Conservation (phyloP, 768 basidiomycete species). For the Trametes coccinea region DNA sequence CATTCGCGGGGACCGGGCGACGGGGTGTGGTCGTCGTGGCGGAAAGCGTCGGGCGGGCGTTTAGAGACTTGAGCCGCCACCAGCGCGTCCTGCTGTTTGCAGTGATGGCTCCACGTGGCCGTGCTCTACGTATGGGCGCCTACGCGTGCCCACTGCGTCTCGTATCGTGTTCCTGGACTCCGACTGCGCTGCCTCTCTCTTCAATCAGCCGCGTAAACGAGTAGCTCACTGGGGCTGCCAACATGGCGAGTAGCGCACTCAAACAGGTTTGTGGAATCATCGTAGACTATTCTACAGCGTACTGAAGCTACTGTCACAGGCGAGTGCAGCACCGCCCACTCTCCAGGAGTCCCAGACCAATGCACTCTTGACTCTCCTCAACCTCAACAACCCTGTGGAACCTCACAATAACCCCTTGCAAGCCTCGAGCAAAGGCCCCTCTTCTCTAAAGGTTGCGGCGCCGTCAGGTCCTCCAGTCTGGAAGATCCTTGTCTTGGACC, state of each 20-base stretch:
- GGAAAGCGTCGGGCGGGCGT: no score
- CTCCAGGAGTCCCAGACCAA: constrained; percentile 88
- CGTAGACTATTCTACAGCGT: no score
- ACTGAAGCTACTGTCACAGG: constrained; percentile 19
- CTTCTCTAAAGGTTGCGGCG: constrained; percentile 51
- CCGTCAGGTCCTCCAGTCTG: constrained; percentile 79
- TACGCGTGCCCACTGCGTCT: constrained; percentile 13
- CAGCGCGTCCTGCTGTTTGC: not conserved
- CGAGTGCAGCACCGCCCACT: constrained; percentile 51
- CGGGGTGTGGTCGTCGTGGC: no score
- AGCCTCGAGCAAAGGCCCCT: constrained; percentile 37
- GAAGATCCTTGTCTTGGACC: constrained; percentile 96
- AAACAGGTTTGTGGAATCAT: constrained; percentile 40
- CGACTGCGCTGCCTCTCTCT: not conserved
- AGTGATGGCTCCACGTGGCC: constrained; percentile 12
- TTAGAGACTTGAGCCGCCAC: no score
- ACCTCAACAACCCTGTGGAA: constrained; percentile 70
- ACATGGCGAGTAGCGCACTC: constrained; percentile 47
- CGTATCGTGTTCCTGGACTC: not conserved
- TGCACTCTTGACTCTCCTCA: constrained; percentile 82
- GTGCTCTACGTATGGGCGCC: not conserved
- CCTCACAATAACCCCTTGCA: constrained; percentile 32
- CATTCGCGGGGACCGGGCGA: no score
- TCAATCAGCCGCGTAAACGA: not conserved
- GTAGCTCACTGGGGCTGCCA: not conserved